These are phyloP conservation scores for Plenodomus biglobosus DNA, from an alignment of 2,329 filamentous ascomycete species.

Conservation along the genomic window DNA sequence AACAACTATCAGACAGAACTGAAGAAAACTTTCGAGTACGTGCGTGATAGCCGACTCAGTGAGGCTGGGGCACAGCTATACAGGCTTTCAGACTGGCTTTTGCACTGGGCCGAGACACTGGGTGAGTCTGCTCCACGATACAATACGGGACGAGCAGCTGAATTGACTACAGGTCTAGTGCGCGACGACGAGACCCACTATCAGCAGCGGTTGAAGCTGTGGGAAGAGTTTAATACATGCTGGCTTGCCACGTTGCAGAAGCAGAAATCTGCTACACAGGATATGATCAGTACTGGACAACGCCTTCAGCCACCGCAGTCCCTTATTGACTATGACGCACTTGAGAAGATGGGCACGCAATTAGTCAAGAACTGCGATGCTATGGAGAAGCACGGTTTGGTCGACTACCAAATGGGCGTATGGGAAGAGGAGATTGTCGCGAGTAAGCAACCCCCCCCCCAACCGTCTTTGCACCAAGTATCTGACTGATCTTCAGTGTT, in stretches of 20 bases:
- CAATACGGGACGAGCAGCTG: slow-evolving; percentile 42
- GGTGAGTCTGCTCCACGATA: slow-evolving; percentile 54
- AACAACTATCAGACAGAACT: slow-evolving; percentile 60
- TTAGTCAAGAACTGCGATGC: slow-evolving; percentile 80
- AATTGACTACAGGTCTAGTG: slow-evolving; percentile 68
- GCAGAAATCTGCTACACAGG: slow-evolving; percentile 72
- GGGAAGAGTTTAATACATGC: slow-evolving; percentile 92
- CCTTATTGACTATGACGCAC: slow-evolving; percentile 66
- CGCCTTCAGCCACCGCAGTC: slow-evolving; percentile 61
- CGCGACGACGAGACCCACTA: slow-evolving; percentile 78
- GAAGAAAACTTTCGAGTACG: slow-evolving; percentile 69
- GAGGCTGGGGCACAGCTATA: slow-evolving; percentile 62
- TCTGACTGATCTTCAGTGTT: slow-evolving; percentile 48
- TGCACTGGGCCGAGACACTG: slow-evolving; percentile 65
- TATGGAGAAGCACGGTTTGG: slow-evolving; percentile 86
- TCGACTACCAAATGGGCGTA: slow-evolving; percentile 96
- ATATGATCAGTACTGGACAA: slow-evolving; percentile 61
- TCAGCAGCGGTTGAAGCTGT: slow-evolving; percentile 76
- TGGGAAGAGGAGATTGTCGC: slow-evolving; percentile 91
- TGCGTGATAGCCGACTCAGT: slow-evolving; percentile 62
- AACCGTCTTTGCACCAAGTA: background rate
- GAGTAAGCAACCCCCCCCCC: slow-evolving; percentile 58
- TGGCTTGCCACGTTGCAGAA: slow-evolving; percentile 84
- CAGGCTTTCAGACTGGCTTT: slow-evolving; percentile 66
- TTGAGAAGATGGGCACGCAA: slow-evolving; percentile 80